Evolutionary conservation across 805 yeast genomes (phyloP).

Genomic region (Cyberlindnera petersonii): DNA sequence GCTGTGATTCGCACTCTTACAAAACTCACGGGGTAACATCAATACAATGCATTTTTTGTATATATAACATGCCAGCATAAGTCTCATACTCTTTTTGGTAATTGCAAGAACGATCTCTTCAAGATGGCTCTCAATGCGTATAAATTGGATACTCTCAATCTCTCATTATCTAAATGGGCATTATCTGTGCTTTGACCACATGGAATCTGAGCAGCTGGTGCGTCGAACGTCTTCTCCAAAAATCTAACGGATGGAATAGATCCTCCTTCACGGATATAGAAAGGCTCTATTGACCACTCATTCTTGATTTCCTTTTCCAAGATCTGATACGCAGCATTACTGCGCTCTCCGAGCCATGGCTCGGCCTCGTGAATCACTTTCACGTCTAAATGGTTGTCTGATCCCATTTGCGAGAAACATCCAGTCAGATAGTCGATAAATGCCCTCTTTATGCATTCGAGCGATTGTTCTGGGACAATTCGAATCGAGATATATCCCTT

Average conservation of each 20-base stretch:
- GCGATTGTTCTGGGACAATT: conserved; percentile 83
- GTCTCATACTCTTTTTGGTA: conserved; percentile 19
- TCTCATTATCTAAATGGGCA: conserved; percentile 88
- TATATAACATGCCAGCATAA: no score
- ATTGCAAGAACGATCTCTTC: conserved; percentile 20
- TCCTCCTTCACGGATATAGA: conserved; percentile 93
- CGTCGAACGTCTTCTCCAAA: conserved; percentile 73
- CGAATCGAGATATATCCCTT: conserved; percentile 76
- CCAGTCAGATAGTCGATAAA: conserved; percentile 44
- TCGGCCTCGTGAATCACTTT: conserved; percentile 81
- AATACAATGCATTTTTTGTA: not conserved
- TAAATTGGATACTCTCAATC: conserved; percentile 73
- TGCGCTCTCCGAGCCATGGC: conserved; percentile 92
- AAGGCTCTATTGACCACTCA: conserved; percentile 80
- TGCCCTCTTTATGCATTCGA: conserved; percentile 49
- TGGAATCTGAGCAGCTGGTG: conserved; percentile 93
- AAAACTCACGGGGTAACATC: not conserved
- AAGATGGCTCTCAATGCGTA: conserved; percentile 68
- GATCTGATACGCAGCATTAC: conserved; percentile 66
- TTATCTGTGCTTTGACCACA: conserved; percentile 95
- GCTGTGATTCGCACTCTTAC: no score
- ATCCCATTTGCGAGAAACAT: conserved; percentile 45
- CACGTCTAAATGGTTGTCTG: conserved; percentile 60
- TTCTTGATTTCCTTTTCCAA: conserved; percentile 55
- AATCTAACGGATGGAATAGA: conserved; percentile 88